Evolutionary conservation across 441 rosid genomes (phyloP).

Genomic region (Pelargonium cotyledonis): DNA sequence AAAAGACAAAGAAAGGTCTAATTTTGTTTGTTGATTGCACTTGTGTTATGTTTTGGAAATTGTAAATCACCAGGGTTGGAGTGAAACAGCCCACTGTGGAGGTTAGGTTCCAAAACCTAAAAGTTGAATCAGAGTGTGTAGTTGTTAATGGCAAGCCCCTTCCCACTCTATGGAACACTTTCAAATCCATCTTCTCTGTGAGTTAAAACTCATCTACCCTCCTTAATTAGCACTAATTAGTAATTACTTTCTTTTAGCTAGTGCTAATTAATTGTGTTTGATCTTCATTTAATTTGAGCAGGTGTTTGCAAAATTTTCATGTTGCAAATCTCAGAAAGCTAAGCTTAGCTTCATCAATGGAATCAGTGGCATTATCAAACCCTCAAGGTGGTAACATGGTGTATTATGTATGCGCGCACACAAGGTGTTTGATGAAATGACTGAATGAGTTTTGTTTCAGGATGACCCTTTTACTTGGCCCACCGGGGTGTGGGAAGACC

Average conservation of each 20-base stretch:
- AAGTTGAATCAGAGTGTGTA: slow-evolving; percentile 44
- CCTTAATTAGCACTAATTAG: not conserved
- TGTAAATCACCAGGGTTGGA: slow-evolving; percentile 29
- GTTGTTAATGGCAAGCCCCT: slow-evolving; percentile 46
- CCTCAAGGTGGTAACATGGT: slow-evolving; percentile 32
- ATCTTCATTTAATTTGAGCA: slow-evolving; percentile 14
- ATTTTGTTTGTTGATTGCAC: too few relatives aligned
- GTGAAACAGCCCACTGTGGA: slow-evolving; percentile 43
- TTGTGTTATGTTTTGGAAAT: too few relatives aligned
- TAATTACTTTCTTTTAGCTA: not conserved
- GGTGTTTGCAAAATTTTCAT: slow-evolving; percentile 20
- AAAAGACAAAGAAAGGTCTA: too few relatives aligned
- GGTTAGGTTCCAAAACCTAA: slow-evolving; percentile 41
- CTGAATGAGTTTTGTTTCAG: slow-evolving; percentile 27
- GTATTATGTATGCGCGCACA: not conserved
- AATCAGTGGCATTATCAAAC: slow-evolving; percentile 42
- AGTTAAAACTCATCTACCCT: slow-evolving; percentile 15
- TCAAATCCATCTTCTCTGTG: slow-evolving; percentile 28
- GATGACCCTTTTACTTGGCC: slow-evolving; percentile 59
- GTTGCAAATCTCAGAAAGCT: slow-evolving; percentile 24
- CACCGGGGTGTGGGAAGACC: slow-evolving; percentile 72
- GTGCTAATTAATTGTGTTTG: slow-evolving; percentile 5
- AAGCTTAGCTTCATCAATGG: slow-evolving; percentile 38
- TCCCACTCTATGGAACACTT: slow-evolving; percentile 51
- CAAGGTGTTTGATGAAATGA: not conserved